These are phyloP conservation scores for Solanum hybrid DNA, from an alignment of 305 asterid species.

Conservation along the genomic window DNA sequence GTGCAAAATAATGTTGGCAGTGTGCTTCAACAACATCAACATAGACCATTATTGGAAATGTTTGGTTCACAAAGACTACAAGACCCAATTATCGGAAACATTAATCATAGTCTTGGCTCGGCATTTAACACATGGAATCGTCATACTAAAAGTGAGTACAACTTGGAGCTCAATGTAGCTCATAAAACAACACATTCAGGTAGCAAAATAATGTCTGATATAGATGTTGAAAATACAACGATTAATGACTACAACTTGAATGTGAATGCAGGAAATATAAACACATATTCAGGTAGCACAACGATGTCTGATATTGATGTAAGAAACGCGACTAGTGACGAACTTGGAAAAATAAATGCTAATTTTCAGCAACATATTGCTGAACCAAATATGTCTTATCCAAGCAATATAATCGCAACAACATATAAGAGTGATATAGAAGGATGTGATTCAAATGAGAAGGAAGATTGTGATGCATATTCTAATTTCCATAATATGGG, in stretches of 20 bases:
- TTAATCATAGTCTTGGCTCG: not conserved
- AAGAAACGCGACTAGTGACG: not conserved
- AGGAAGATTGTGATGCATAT: no score
- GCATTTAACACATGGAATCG: not conserved
- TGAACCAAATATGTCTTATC: not conserved
- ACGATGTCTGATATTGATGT: not conserved
- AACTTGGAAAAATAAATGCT: no score
- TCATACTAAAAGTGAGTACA: not conserved
- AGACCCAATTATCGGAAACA: no score
- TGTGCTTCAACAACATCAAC: not conserved
- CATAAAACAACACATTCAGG: not conserved
- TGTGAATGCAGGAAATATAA: not conserved
- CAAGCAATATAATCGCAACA: no score
- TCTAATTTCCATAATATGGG: not conserved
- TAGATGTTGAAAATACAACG: no score
- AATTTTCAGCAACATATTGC: not conserved
- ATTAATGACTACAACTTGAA: not conserved
- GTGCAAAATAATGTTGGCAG: no score
- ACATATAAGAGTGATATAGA: not conserved
- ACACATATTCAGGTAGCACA: not conserved
- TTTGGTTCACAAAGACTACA: not conserved
- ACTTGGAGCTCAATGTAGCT: not conserved
- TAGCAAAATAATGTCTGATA: no score
- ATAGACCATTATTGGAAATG: not conserved
- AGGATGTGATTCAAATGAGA: not conserved